phyloP scores from a whole-genome alignment of 306 rosid genomes.

The Prunus salicina region DNA sequence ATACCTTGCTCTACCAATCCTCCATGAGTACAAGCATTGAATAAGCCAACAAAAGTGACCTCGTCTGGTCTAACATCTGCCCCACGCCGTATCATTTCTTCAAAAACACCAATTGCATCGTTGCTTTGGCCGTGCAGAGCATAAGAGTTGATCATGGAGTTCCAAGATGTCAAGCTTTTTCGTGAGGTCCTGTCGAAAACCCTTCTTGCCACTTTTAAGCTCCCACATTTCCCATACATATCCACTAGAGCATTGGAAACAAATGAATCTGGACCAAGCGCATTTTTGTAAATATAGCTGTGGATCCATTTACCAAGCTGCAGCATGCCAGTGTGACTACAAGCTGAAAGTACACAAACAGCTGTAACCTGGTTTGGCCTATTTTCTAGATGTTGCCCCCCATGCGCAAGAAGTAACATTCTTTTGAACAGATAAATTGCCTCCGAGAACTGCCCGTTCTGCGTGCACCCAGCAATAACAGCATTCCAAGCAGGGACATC shows the following conservation, averaged over 20 bases:
- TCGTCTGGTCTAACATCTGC: slow-evolving; percentile 45
- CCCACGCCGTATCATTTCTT: slow-evolving; percentile 43
- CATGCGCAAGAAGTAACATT: slow-evolving; percentile 36
- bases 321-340: slow-evolving; percentile 75
- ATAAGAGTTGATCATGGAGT: slow-evolving; percentile 73
- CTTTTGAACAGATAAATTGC: slow-evolving; percentile 58
- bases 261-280: slow-evolving; percentile 43
- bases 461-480: slow-evolving; percentile 65
- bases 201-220: slow-evolving; percentile 46
- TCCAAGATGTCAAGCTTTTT: slow-evolving; percentile 67
- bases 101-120: slow-evolving; percentile 50
- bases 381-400: slow-evolving; percentile 18
- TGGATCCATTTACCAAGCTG: slow-evolving; percentile 79
- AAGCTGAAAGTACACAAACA: slow-evolving; percentile 72
- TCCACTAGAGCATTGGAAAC: slow-evolving; percentile 63
- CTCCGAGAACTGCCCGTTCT: slow-evolving; percentile 63
- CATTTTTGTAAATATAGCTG: slow-evolving; percentile 54
- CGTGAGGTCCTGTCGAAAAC: slow-evolving; percentile 48
- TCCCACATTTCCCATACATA: slow-evolving; percentile 88
- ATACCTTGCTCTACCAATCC: slow-evolving; percentile 69
- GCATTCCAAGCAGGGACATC: slow-evolving; percentile 85
- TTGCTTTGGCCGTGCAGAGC: slow-evolving; percentile 65
- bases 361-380: slow-evolving; percentile 63
- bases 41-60: slow-evolving; percentile 68
- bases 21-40: slow-evolving; percentile 84